Evolutionary conservation across 441 rosid genomes (phyloP).

Genomic region (Corymbia citriodora): DNA sequence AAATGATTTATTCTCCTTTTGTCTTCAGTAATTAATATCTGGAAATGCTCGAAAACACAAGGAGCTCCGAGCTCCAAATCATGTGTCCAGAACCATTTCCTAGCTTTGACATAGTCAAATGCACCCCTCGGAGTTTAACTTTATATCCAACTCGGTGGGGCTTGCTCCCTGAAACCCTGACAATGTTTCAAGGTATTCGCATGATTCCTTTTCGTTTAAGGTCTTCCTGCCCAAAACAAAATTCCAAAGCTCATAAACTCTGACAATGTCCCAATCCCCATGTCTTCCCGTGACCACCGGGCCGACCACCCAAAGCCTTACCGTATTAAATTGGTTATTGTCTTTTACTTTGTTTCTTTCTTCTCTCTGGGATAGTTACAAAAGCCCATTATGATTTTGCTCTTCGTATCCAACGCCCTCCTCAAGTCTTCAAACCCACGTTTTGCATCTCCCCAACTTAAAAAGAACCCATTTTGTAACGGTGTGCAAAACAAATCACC

Average conservation of each 20-base stretch:
- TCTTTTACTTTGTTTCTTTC: neutral
- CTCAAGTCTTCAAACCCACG: neutral
- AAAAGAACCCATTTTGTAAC: neutral
- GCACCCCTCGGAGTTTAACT: neutral
- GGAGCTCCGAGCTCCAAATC: neutral
- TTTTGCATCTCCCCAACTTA: neutral
- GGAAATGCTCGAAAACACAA: neutral
- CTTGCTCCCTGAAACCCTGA: neutral
- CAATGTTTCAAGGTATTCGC: neutral
- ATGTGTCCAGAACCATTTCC: neutral
- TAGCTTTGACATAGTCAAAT: neutral
- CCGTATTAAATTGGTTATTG: neutral
- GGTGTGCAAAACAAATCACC: too few species aligned
- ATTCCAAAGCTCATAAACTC: neutral
- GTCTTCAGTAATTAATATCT: neutral
- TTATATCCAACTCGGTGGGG: neutral
- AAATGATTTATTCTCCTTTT: neutral
- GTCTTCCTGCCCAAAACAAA: neutral
- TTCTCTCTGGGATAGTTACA: neutral
- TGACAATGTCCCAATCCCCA: neutral
- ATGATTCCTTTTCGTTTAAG: fast-evolving
- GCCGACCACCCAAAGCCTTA: neutral
- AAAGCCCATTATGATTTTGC: neutral
- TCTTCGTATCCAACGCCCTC: neutral
- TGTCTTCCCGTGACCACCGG: neutral